phyloP scores from a whole-genome alignment of 2,329 filamentous ascomycete genomes.

The Scopulariopsis brevicaulis region DNA sequence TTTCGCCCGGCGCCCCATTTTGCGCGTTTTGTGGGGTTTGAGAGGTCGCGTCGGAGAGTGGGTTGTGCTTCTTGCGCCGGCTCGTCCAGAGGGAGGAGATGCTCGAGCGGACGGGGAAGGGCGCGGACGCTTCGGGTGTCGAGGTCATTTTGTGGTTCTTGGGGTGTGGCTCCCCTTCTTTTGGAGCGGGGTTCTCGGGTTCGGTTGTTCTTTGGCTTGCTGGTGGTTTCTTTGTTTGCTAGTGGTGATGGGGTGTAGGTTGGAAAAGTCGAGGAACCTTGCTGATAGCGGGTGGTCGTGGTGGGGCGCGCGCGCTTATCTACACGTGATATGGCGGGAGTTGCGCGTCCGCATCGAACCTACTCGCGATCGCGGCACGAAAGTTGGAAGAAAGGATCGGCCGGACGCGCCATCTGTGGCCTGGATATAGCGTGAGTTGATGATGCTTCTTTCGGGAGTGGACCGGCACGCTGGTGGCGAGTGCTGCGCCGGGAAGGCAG shows the following conservation, averaged over 20 bases:
- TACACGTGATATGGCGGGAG: neutral
- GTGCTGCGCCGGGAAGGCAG: too few relatives aligned
- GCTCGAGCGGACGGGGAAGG: neutral
- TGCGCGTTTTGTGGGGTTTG: conserved; percentile 5
- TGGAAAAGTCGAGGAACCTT: neutral
- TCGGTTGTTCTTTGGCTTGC: neutral
- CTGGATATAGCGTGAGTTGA: too few relatives aligned
- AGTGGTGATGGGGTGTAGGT: neutral
- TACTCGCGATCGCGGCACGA: too few relatives aligned
- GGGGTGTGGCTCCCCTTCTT: neutral
- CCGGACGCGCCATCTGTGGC: too few relatives aligned
- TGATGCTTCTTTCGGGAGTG: too few relatives aligned
- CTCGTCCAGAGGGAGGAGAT: neutral
- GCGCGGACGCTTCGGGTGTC: neutral
- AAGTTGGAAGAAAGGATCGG: too few relatives aligned
- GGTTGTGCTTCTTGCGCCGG: conserved; percentile 5
- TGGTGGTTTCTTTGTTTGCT: neutral
- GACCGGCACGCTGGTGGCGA: too few relatives aligned
- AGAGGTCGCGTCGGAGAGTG: conserved; percentile 7
- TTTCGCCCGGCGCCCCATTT: neutral
- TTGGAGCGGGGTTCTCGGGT: neutral
- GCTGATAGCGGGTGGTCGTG: neutral
- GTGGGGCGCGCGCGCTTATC: neutral
- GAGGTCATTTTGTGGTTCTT: neutral
- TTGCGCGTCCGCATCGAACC: too few relatives aligned